Evolutionary conservation across 306 rosid genomes (phyloP), one percentile per base, ranked within the genome.

Genomic region (Glycine soja): DNA sequence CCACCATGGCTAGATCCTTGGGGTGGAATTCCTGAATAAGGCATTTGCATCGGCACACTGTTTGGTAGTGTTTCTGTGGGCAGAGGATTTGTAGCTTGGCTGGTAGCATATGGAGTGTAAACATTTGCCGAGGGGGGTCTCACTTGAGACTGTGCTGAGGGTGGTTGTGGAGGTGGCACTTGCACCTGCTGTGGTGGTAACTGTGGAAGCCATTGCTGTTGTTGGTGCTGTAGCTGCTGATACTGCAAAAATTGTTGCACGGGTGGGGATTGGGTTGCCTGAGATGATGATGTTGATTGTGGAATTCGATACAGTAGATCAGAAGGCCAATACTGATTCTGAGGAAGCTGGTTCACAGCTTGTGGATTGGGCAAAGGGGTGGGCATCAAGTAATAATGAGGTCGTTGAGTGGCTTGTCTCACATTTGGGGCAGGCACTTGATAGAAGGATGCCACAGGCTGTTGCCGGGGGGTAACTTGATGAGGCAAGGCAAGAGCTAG

Each of bases 401-500:
- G 90, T 38, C 82, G 99, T 54, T 87, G 92, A 34, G 85, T 18
- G 48, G 86, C 80, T 80, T 82, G 91, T 45, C 85, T 51, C 67
- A 83, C 81, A 75, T 61, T 92, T 76, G 89, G 91, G 1, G 91
- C 66, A 18, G 89, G 89, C 8, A 85, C 84, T 81, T 88, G 94
- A 15, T 86, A 58, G 40, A 83, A 81, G 42, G 87, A 86, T 69
- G 89, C 78, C 71, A 85, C 78, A 11, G 86, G 85, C 75, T 64
- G 93, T 40, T 85, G 97, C 59, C 78, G 90, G 1, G 88, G 90
- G 8, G 81, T 85, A 57, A 95, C 87, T 81, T 91, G 97, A 82
- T 88, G 92, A 1, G 94, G 92, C 46, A 91, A 83, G 65, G 92
- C 94, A 61, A 95, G 95, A 74, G 97, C 94, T 77, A 93, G 80